A percentile compares a stretch with the other conserved stretches of the same genome.
These are phyloP conservation scores for Epichloe coenophiala DNA, from an alignment of 2,329 filamentous ascomycete genomes.

Conservation along the genomic window DNA sequence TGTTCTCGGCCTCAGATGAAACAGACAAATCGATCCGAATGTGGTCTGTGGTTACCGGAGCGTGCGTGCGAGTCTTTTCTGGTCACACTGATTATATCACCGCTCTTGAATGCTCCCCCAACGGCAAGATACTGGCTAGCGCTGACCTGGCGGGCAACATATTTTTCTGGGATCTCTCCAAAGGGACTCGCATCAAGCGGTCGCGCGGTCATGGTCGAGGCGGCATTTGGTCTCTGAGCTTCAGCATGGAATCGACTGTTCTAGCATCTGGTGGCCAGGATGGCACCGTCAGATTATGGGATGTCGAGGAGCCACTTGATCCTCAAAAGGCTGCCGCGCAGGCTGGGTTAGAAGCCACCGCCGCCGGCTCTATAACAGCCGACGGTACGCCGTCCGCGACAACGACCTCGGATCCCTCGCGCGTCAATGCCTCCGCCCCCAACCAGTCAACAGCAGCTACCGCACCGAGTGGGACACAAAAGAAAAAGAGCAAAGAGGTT, in stretches of 20 bases:
- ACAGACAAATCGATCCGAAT: conserved; percentile 84
- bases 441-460: conserved; percentile 15
- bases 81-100: conserved; percentile 84
- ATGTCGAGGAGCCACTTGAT: conserved; percentile 62
- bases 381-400: conserved; percentile 25
- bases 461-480: conserved; percentile 23
- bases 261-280: conserved; percentile 86
- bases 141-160: conserved; percentile 83
- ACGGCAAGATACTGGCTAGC: conserved; percentile 81
- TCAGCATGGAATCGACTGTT: conserved; percentile 83
- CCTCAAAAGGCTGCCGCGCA: conserved; percentile 42
- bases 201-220: conserved; percentile 90
- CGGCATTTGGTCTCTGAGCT: conserved; percentile 85
- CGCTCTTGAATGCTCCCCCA: conserved; percentile 66
- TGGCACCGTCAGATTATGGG: conserved; percentile 88
- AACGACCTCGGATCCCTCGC: conserved; percentile 16
- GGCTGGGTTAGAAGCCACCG: conserved; percentile 28
- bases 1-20: conserved; percentile 83
- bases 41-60: conserved; percentile 87
- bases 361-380: conserved; percentile 25
- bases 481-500: conserved; percentile 82
- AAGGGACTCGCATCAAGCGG: conserved; percentile 74
- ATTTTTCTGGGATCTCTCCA: conserved; percentile 85
- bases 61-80: conserved; percentile 80
- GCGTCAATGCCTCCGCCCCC: conserved; percentile 4